These are phyloP conservation scores for Filosporella fistucella DNA, from an alignment of 495 filamentous ascomycete species.

Conservation along the genomic window DNA sequence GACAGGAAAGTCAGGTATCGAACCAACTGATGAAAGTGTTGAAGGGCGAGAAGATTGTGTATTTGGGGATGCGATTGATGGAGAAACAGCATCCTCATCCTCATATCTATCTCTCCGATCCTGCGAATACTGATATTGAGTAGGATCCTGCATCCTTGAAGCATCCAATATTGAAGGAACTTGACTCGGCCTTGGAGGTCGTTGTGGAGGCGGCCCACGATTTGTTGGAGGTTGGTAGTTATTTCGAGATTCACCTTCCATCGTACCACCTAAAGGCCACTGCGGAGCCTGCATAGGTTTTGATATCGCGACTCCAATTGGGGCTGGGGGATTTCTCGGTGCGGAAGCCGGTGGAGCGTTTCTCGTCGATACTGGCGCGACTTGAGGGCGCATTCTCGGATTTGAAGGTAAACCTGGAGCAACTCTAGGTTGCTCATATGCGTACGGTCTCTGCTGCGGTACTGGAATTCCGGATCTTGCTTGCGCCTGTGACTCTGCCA, in stretches of 20 bases:
- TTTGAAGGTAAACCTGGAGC: slow-evolving; percentile 29
- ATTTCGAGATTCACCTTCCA: slow-evolving; percentile 32
- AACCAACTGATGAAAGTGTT: slow-evolving; percentile 51
- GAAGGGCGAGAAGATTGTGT: slow-evolving; percentile 41
- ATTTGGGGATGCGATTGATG: slow-evolving; percentile 26
- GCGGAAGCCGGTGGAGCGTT: slow-evolving; percentile 30
- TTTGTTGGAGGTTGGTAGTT: slow-evolving; percentile 43
- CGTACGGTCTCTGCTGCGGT: slow-evolving; percentile 24
- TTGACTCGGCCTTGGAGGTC: slow-evolving; percentile 61
- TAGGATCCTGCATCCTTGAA: slow-evolving; percentile 44
- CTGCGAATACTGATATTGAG: slow-evolving; percentile 43
- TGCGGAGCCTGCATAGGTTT: slow-evolving; percentile 47
- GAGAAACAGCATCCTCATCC: slow-evolving; percentile 23
- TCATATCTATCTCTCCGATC: slow-evolving; percentile 24
- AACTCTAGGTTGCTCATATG: slow-evolving; percentile 22
- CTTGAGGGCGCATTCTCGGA: slow-evolving; percentile 17
- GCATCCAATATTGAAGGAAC: slow-evolving; percentile 49
- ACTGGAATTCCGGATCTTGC: too few relatives aligned
- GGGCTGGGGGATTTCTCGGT: slow-evolving; percentile 32
- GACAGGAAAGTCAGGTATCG: slow-evolving; percentile 48
- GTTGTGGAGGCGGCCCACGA: slow-evolving; percentile 56
- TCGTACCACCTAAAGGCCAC: slow-evolving; percentile 47
- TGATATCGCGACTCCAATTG: slow-evolving; percentile 44
- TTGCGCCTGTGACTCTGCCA: slow-evolving; percentile 38
- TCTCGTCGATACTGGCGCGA: too few relatives aligned